phyloP scores from a whole-genome alignment of 1,284 basidiomycete genomes.

The Trichosporon inkin region DNA sequence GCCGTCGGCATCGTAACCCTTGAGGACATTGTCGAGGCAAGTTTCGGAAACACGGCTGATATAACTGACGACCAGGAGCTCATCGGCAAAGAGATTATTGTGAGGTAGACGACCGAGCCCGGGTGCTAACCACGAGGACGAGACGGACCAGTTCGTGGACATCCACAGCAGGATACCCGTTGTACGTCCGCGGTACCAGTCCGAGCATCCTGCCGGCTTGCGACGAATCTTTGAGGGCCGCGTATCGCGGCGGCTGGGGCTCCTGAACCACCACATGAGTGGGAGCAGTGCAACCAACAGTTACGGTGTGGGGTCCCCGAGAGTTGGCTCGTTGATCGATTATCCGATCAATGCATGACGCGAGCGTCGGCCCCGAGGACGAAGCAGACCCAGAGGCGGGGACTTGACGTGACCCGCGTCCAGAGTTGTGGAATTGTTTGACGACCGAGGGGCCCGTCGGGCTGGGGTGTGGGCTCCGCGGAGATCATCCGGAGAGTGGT shows the following conservation, averaged over 20 bases:
- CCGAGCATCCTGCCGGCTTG: conserved; percentile 23
- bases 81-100: conserved; percentile 46
- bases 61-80: conserved; percentile 30
- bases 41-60: conserved; percentile 14
- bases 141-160: conserved; percentile 46
- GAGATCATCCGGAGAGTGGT: neutral
- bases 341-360: neutral
- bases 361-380: neutral
- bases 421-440: neutral
- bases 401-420: neutral
- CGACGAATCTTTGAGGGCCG: conserved; percentile 42
- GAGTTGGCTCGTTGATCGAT: conserved; percentile 2
- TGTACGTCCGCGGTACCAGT: conserved; percentile 11
- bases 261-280: conserved; percentile 17
- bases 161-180: conserved; percentile 34
- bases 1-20: conserved; percentile 70
- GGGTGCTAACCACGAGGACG: conserved; percentile 32
- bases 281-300: neutral
- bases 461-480: neutral
- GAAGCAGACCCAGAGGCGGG: neutral
- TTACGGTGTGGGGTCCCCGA: neutral
- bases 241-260: conserved; percentile 29
- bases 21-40: conserved; percentile 54
- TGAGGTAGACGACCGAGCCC: conserved; percentile 14
- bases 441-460: neutral